phyloP scores from a whole-genome alignment of 202 grass and related monocot genomes.

The Hordeum pubiflorum region DNA sequence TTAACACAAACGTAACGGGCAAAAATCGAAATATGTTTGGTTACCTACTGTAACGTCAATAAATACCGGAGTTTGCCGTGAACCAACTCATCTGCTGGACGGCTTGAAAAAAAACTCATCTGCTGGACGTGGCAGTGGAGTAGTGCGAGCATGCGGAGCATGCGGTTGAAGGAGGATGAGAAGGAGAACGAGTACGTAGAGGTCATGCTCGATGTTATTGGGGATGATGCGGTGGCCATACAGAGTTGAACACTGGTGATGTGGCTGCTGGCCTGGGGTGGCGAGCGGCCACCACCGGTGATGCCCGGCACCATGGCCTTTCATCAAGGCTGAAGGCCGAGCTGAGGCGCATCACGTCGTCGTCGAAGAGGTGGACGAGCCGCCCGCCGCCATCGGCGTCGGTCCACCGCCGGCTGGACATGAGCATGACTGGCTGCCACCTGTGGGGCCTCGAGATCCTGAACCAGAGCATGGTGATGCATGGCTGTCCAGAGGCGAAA shows the following conservation, averaged over 20 bases:
- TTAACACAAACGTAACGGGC: too few species aligned
- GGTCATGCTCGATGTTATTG: conserved; percentile 60
- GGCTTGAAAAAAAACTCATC: too few species aligned
- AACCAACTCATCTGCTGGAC: too few species aligned
- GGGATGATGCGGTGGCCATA: conserved; percentile 35
- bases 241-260: background rate
- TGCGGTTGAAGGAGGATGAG: conserved; percentile 47
- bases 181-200: conserved; percentile 56
- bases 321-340: conserved; percentile 56
- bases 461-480: conserved; percentile 44
- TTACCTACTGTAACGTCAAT: too few species aligned
- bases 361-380: background rate
- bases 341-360: conserved; percentile 30
- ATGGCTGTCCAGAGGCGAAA: conserved; percentile 73
- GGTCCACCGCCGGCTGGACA: conserved; percentile 27
- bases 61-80: too few species aligned
- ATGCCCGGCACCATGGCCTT: background rate
- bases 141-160: conserved; percentile 32
- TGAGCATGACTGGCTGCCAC: conserved; percentile 47
- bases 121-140: too few species aligned
- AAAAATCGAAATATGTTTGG: too few species aligned
- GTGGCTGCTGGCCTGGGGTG: conserved; percentile 11
- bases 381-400: too few species aligned
- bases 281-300: too few species aligned
- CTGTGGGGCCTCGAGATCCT: conserved; percentile 71